Conservation (phyloP, 805 yeast genomes). For the Metschnikowia proteae region DNA sequence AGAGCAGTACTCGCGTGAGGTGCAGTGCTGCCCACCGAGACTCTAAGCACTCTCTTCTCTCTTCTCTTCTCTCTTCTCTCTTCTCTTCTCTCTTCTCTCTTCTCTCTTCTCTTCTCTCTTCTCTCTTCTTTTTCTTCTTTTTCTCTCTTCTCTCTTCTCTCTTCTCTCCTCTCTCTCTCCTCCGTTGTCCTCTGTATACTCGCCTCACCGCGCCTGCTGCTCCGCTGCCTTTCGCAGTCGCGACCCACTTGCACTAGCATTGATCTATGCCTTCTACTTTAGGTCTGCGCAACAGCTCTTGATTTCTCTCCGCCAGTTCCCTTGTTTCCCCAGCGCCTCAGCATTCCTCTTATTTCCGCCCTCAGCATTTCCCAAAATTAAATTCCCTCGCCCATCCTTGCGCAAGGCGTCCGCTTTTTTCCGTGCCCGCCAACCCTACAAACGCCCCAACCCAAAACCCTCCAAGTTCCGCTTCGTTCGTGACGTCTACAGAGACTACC, state of each 20-base stretch:
- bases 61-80: background rate
- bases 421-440: slow-evolving; percentile 14
- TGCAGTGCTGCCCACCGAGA: no score
- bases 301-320: background rate
- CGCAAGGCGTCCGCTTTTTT: slow-evolving; percentile 14
- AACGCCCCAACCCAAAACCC: slow-evolving; percentile 14
- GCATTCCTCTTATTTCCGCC: no score
- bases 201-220: no score
- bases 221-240: slow-evolving; percentile 2
- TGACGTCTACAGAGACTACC: slow-evolving; percentile 33
- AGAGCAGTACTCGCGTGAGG: no score
- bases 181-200: background rate
- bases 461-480: slow-evolving; percentile 25
- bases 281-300: slow-evolving; percentile 1
- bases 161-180: background rate
- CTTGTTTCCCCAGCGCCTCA: no score
- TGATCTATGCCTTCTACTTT: background rate
- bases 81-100: background rate
- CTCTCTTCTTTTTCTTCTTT: background rate
- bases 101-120: background rate
- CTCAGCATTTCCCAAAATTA: slow-evolving; percentile 7
- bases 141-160: background rate
- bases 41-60: no score
- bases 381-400: slow-evolving; percentile 8
- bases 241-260: background rate